A percentile compares a stretch with the other conserved stretches of the same genome.
These are phyloP conservation scores for Trypanosoma theileri DNA, from an alignment of 208 protist genomes.

Conservation along the genomic window DNA sequence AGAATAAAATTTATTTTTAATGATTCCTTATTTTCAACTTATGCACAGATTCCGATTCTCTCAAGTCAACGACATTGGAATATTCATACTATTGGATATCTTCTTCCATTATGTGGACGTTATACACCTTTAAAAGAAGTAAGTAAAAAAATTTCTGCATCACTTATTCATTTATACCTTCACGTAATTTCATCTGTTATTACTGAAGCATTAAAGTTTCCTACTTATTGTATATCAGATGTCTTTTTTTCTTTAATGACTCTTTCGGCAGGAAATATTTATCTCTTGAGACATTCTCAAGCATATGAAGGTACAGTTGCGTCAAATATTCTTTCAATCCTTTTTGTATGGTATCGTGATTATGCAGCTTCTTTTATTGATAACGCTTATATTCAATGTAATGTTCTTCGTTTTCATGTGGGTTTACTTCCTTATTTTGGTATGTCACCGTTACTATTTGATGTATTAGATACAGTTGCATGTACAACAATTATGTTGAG, in stretches of 20 bases:
- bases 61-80: slow-evolving; percentile 24
- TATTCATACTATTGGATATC: slow-evolving; percentile 16
- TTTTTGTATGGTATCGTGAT: slow-evolving; percentile 22
- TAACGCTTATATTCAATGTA: not conserved
- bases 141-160: slow-evolving; percentile 15
- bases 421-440: slow-evolving; percentile 12
- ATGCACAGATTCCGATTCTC: not conserved
- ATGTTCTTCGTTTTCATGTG: slow-evolving; percentile 9
- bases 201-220: slow-evolving; percentile 4
- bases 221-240: slow-evolving; percentile 17
- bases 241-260: slow-evolving; percentile 27
- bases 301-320: slow-evolving; percentile 14
- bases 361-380: slow-evolving; percentile 19
- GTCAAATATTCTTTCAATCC: slow-evolving; percentile 5
- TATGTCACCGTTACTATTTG: slow-evolving; percentile 1
- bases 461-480: slow-evolving; percentile 11
- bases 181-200: slow-evolving; percentile 27
- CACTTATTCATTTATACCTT: slow-evolving; percentile 28
- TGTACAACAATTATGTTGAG: slow-evolving; percentile 21
- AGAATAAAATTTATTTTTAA: slow-evolving; percentile 9
- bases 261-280: slow-evolving; percentile 4
- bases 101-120: slow-evolving; percentile 19
- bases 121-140: slow-evolving; percentile 15
- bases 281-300: slow-evolving; percentile 7
- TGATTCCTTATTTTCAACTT: slow-evolving; percentile 5